These are phyloP conservation scores for Onygenales sp. DNA, from an alignment of 2,329 filamentous ascomycete species.

Conservation along the genomic window DNA sequence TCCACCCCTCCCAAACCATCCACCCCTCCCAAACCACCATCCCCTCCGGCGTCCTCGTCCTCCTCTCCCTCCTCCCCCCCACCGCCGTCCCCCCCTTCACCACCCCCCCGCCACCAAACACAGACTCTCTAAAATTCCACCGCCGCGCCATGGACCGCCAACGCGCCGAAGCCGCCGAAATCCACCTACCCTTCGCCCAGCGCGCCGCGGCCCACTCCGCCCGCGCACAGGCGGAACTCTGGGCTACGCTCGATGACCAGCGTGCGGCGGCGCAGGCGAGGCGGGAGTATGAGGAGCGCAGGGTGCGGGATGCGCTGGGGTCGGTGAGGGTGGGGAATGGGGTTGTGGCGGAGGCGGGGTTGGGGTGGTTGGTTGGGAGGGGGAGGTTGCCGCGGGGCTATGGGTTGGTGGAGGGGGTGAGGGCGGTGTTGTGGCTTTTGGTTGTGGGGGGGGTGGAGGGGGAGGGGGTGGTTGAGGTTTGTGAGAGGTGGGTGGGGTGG, in stretches of 20 bases:
- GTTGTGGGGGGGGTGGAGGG: constrained; percentile 16
- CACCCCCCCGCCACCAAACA: constrained; percentile 7
- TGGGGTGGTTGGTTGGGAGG: constrained; percentile 16
- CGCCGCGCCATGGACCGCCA: constrained; percentile 12
- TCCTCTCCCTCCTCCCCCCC: constrained; percentile 17
- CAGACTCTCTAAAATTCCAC: constrained; percentile 9
- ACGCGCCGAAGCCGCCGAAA: constrained; percentile 14
- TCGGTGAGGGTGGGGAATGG: constrained; percentile 17
- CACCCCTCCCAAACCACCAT: too few species aligned
- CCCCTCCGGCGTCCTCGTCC: constrained; percentile 13
- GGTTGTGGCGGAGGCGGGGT: constrained; percentile 15
- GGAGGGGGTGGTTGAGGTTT: constrained; percentile 14
- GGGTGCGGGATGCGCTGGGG: constrained; percentile 16
- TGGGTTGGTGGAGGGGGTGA: constrained; percentile 13
- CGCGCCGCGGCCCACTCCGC: constrained; percentile 15
- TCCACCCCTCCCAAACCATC: too few species aligned
- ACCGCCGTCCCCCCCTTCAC: constrained; percentile 19
- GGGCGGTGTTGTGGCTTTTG: constrained; percentile 20
- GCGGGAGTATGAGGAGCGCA: constrained; percentile 16
- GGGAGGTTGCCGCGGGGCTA: constrained; percentile 17
- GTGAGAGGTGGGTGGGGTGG: constrained; percentile 21
- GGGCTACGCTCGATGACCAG: constrained; percentile 13
- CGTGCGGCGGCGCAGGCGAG: constrained; percentile 6
- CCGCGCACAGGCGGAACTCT: constrained; percentile 11
- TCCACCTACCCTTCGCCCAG: constrained; percentile 18